These are phyloP conservation scores for Gossypium schwendimanii DNA, from an alignment of 441 rosid species.

Conservation along the genomic window DNA sequence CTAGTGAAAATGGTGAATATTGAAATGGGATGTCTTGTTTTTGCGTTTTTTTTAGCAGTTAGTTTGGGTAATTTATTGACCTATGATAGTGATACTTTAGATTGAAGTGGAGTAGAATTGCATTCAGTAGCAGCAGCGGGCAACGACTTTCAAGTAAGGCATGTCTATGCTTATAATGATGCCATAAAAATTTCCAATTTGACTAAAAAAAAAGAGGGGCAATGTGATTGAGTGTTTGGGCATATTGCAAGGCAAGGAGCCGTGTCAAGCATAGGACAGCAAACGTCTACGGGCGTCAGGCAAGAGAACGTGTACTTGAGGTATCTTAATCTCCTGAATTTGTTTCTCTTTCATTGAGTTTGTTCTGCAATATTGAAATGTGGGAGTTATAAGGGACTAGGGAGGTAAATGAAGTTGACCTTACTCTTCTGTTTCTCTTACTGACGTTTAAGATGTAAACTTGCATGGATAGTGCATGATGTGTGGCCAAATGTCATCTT, in stretches of 20 bases:
- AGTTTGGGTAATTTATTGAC: slow-evolving; percentile 18
- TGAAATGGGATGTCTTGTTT: neutral
- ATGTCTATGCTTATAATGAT: slow-evolving; percentile 22
- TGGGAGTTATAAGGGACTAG: neutral
- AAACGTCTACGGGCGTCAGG: slow-evolving; percentile 37
- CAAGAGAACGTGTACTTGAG: slow-evolving; percentile 57
- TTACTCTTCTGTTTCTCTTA: neutral
- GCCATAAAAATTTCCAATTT: neutral
- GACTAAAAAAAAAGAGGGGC: neutral
- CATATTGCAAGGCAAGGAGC: slow-evolving; percentile 34
- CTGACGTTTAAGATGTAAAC: neutral
- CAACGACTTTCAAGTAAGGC: slow-evolving; percentile 40
- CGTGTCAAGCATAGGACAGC: slow-evolving; percentile 19
- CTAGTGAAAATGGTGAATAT: neutral
- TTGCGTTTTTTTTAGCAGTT: neutral
- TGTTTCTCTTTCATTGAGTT: neutral
- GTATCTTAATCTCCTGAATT: slow-evolving; percentile 19
- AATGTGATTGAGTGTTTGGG: slow-evolving; percentile 18
- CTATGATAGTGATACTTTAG: slow-evolving; percentile 23
- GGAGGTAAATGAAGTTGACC: neutral
- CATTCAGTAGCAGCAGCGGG: slow-evolving; percentile 22
- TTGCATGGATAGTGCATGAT: neutral
- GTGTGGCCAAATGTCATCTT: neutral
- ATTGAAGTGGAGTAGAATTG: slow-evolving; percentile 37
- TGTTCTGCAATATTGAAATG: neutral